phyloP scores from a whole-genome alignment of 805 yeast species.

The Yueomyces sinensis region DNA sequence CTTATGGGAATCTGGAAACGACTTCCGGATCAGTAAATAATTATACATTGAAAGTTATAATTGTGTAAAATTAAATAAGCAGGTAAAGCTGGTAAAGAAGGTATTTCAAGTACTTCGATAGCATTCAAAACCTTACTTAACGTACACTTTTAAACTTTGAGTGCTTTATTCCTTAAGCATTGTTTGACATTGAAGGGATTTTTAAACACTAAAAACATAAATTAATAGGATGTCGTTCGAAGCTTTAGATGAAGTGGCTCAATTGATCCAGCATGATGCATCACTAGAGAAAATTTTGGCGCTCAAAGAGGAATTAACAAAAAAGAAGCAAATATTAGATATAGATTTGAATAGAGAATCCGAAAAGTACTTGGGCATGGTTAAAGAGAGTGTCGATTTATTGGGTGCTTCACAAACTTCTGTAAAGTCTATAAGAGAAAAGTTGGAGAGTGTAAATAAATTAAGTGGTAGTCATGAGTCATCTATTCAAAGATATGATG shows the following conservation, averaged over 20 bases:
- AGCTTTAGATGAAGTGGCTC: constrained; percentile 10
- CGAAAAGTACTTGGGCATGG: constrained; percentile 46
- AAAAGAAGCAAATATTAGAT: constrained; percentile 67
- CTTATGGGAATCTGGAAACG: no score
- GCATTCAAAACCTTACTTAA: no score
- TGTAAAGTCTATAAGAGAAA: constrained; percentile 36
- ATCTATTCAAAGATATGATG: constrained; percentile 52
- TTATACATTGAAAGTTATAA: no score
- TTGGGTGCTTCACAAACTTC: constrained; percentile 30
- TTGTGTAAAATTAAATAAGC: no score
- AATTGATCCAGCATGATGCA: constrained; percentile 26
- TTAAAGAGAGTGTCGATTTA: constrained; percentile 31
- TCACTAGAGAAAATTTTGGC: constrained; percentile 43
- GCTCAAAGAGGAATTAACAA: constrained; percentile 40
- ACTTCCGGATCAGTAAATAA: no score
- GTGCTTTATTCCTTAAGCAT: no score
- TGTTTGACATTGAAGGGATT: no score
- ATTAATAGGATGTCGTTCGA: constrained; percentile 13
- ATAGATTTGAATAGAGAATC: constrained; percentile 60
- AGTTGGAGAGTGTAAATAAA: constrained; percentile 31
- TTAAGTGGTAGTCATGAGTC: constrained; percentile 43
- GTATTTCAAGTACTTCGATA: no score
- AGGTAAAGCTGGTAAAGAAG: no score
- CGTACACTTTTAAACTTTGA: no score
- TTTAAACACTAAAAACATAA: no score